phyloP scores from a whole-genome alignment of 352 stramenopile species.

The Phytophthora rubi region DNA sequence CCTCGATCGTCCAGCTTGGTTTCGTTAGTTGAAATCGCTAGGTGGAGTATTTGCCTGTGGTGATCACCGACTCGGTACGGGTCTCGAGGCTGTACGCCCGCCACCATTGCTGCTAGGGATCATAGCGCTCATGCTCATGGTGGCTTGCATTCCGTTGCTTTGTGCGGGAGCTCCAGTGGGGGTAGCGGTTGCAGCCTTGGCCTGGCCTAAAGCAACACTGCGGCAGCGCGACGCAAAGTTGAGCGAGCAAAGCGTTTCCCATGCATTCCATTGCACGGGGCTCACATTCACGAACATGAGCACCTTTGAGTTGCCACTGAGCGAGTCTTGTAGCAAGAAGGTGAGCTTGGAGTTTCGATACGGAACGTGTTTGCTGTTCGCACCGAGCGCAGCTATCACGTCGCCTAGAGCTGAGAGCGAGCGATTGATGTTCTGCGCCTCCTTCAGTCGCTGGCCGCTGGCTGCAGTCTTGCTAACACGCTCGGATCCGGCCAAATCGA shows the following conservation, averaged over 20 bases:
- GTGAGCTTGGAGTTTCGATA: conserved; percentile 97
- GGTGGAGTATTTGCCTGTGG: conserved; percentile 10
- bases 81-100: conserved; percentile 14
- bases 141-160: conserved; percentile 39
- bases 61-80: conserved; percentile 31
- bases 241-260: conserved; percentile 91
- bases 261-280: conserved; percentile 87
- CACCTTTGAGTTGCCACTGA: conserved; percentile 84
- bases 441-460: conserved; percentile 93
- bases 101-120: conserved; percentile 27
- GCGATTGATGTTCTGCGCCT: conserved; percentile 97
- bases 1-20: background rate
- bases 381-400: conserved; percentile 93
- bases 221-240: conserved; percentile 92
- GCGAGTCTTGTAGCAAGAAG: conserved; percentile 85
- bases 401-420: conserved; percentile 94
- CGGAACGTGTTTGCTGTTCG: conserved; percentile 92
- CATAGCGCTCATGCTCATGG: conserved; percentile 46
- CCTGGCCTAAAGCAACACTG: conserved; percentile 87
- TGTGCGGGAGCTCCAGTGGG: conserved; percentile 16
- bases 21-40: background rate
- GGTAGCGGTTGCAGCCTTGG: conserved; percentile 53
- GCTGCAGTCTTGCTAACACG: conserved; percentile 91
- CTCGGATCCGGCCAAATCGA: conserved; percentile 90
- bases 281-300: conserved; percentile 91